Percentiles rank a stretch among this genome's conserved stretches.
Conservation (phyloP, 2,329 filamentous ascomycete species). For the Sporothrix globosa region DNA sequence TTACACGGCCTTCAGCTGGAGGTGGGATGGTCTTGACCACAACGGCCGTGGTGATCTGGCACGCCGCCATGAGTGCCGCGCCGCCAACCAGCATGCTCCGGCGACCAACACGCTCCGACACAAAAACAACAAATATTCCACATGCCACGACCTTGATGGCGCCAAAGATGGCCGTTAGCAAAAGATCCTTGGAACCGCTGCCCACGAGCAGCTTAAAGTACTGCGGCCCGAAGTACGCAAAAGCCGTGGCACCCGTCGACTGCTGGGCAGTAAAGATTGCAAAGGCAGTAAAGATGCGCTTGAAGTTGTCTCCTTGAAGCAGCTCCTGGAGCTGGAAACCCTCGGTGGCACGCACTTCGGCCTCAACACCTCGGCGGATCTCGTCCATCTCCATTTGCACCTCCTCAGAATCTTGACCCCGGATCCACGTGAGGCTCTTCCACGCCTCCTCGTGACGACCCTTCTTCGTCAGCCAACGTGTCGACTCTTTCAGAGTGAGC, state of each 20-base stretch:
- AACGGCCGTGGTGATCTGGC: constrained; percentile 50
- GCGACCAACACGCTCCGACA: constrained; percentile 54
- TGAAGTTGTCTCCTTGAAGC: constrained; percentile 50
- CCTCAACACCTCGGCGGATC: constrained; percentile 52
- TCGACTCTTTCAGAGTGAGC: constrained; percentile 69
- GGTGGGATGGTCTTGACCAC: constrained; percentile 50
- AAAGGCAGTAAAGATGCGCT: constrained; percentile 49
- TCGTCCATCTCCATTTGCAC: constrained; percentile 51
- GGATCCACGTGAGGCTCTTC: constrained; percentile 70
- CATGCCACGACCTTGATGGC: constrained; percentile 57
- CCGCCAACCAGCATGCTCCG: constrained; percentile 49
- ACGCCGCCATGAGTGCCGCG: constrained; percentile 50
- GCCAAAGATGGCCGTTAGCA: constrained; percentile 58
- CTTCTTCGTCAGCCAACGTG: constrained; percentile 76
- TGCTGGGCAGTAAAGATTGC: constrained; percentile 57
- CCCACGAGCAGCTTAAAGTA: constrained; percentile 58
- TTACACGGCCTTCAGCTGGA: constrained; percentile 41
- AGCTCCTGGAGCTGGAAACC: constrained; percentile 50
- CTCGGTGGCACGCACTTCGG: constrained; percentile 51
- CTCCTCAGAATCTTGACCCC: background rate
- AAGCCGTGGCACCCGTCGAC: constrained; percentile 57
- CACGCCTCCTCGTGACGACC: constrained; percentile 67
- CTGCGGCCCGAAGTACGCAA: constrained; percentile 59
- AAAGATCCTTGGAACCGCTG: constrained; percentile 48
- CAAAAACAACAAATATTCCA: constrained; percentile 55